Conservation (phyloP, 192 early-diverging fungal species). For the Rhizoclosmatium sp. region DNA sequence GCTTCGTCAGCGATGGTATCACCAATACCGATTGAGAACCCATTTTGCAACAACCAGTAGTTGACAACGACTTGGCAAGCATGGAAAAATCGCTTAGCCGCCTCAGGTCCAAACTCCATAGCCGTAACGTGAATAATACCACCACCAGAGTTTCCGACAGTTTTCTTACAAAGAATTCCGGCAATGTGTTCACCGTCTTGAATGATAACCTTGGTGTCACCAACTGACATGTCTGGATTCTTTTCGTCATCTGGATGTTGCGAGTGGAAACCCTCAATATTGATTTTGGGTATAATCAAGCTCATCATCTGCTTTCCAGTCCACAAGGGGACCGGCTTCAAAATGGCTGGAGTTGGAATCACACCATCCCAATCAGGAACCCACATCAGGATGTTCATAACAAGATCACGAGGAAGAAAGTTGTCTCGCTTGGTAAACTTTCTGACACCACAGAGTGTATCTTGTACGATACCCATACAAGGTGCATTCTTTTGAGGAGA, state of each 20-base stretch:
- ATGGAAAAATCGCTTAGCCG: constrained; percentile 89
- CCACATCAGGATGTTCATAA: constrained; percentile 97
- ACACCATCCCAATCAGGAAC: constrained; percentile 95
- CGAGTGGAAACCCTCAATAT: constrained; percentile 79
- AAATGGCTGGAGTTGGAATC: constrained; percentile 90
- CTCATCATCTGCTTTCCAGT: constrained; percentile 96
- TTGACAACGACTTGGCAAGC: constrained; percentile 92
- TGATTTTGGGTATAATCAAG: constrained; percentile 94
- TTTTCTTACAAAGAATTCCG: constrained; percentile 95
- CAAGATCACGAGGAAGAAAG: constrained; percentile 83
- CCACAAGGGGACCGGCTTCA: constrained; percentile 98
- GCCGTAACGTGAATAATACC: constrained; percentile 95
- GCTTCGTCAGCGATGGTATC: constrained; percentile 91
- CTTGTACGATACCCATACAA: constrained; percentile 99
- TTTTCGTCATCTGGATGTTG: constrained; percentile 73
- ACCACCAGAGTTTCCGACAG: constrained; percentile 84
- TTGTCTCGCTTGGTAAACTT: constrained; percentile 96
- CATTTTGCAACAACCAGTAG: constrained; percentile 93
- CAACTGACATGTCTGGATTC: constrained; percentile 76
- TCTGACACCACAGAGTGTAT: constrained; percentile 93
- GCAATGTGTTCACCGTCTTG: constrained; percentile 92
- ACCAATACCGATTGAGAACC: constrained; percentile 97
- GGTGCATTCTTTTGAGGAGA: constrained; percentile 97
- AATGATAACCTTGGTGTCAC: constrained; percentile 91
- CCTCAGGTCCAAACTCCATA: constrained; percentile 90